Base-by-base conservation (phyloP, 306 rosid species). In the Vicia villosa region DNA sequence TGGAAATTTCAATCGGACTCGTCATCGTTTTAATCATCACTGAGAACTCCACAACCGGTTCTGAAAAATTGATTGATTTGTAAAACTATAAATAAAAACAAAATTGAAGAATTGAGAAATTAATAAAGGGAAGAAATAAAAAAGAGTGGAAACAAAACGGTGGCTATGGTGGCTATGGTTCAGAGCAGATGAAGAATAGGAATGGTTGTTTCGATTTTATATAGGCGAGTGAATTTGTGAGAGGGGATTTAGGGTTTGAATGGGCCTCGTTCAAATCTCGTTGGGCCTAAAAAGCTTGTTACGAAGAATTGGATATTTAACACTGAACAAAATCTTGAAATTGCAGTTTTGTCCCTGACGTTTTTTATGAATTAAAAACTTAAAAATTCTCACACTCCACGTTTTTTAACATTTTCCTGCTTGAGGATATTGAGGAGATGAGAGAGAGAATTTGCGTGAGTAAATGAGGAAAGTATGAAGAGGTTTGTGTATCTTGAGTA, bases 1-100 rank as follows among this genome's bases (percentile, higher is more conserved):
- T 86, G 92, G 91, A 86, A 66, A 77, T 46, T 8, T 56, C 71
- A 89, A 89, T 89, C 91, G 66, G 96, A 87, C 93, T 89, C 96
- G 96, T 89, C 96, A 89, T 89, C 96, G 2, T 17, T 78, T 0
- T 78, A 68, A 77, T 89, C 91, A 89, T 89, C 96, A 89, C 28
- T 0, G 90, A 87, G 96, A 85, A 77, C 77, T 74, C 60, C 77
- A 77, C 79, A 34, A 16, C 26, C 20, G 4, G 6, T 4, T 4
- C 0, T 4, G 4, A 28, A 28, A 28, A 28, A 0, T 0, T 0
- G 0, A 55, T 8, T 24, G 14, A 52, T 0, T 8, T 1, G 0
- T 14, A 14, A 43, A 14, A 43, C 3, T 2, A 14, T 43, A 43
- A 43, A 43, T 3, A 56, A 3, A 8, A 15, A 54, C 0, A 10